phyloP scores from a whole-genome alignment of 2,329 filamentous ascomycete genomes.

The Colletotrichum camelliae region DNA sequence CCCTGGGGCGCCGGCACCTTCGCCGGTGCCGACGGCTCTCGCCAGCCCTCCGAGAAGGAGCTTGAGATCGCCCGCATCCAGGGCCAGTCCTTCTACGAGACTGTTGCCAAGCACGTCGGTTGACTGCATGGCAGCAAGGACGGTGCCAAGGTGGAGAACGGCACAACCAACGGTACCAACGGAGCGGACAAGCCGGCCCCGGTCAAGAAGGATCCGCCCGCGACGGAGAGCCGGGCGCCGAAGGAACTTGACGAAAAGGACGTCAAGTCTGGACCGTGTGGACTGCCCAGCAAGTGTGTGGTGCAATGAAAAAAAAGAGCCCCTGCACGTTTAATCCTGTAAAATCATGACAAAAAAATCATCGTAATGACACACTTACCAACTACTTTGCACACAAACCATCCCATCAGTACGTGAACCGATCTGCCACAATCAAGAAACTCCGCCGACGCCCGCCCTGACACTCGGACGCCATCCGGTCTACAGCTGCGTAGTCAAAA shows the following conservation, averaged over 20 bases:
- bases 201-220: neutral
- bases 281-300: slow-evolving; percentile 76
- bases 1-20: slow-evolving; percentile 97
- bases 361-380: neutral
- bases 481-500: neutral
- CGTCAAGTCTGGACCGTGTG: slow-evolving; percentile 71
- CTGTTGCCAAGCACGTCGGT: slow-evolving; percentile 71
- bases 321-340: neutral
- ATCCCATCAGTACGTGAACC: neutral
- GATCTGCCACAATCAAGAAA: neutral
- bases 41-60: slow-evolving; percentile 79
- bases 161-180: slow-evolving; percentile 26
- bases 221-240: slow-evolving; percentile 24
- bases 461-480: neutral
- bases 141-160: slow-evolving; percentile 29
- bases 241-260: slow-evolving; percentile 34
- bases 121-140: slow-evolving; percentile 76
- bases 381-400: neutral
- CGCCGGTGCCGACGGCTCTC: slow-evolving; percentile 77
- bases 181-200: slow-evolving; percentile 24
- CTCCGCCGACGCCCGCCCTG: neutral
- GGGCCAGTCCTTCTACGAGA: slow-evolving; percentile 84
- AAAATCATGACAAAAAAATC: neutral
- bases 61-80: slow-evolving; percentile 80
- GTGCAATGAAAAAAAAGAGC: slow-evolving; percentile 56